Percentiles rank a stretch among this genome's conserved stretches.
Evolutionary conservation across 2,329 filamentous ascomycete species (phyloP).

Genomic region (Colletotrichum falcatum): DNA sequence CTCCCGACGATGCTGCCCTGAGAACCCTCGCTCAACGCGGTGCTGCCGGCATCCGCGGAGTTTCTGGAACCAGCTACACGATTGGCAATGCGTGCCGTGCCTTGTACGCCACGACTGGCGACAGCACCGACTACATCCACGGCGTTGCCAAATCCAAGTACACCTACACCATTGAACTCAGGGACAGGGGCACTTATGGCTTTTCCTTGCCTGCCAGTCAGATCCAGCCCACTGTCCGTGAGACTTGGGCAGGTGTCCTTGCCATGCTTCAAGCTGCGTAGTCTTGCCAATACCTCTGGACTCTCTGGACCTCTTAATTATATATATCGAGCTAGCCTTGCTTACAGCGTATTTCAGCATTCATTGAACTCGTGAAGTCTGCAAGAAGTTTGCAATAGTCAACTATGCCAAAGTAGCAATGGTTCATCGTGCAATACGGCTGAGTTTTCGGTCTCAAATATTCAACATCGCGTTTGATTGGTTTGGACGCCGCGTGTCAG

Average conservation of each 20-base stretch:
- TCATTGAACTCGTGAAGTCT: not conserved
- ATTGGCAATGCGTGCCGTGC: constrained; percentile 43
- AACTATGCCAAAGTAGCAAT: not conserved
- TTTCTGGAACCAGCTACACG: constrained; percentile 41
- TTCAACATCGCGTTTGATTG: not conserved
- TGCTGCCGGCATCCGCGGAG: constrained; percentile 37
- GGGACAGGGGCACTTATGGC: constrained; percentile 38
- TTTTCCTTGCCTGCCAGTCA: constrained; percentile 39
- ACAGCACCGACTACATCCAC: constrained; percentile 43
- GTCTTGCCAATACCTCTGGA: accelerated
- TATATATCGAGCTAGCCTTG: too few relatives aligned
- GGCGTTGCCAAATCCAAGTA: constrained; percentile 42
- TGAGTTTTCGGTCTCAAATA: too few relatives aligned
- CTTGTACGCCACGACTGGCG: constrained; percentile 42
- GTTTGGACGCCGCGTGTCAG: not conserved
- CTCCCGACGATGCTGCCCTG: constrained; percentile 33
- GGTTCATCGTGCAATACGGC: accelerated
- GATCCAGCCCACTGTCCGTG: constrained; percentile 39
- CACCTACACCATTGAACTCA: constrained; percentile 39
- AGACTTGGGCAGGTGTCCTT: constrained; percentile 42
- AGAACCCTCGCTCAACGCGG: constrained; percentile 27
- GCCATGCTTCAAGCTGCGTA: constrained; percentile 40
- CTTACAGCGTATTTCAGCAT: too few relatives aligned
- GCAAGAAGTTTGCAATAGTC: not conserved
- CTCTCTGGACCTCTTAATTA: not conserved